These are phyloP conservation scores for Hexamita inflata DNA, from an alignment of 208 protist species.

Conservation along the genomic window DNA sequence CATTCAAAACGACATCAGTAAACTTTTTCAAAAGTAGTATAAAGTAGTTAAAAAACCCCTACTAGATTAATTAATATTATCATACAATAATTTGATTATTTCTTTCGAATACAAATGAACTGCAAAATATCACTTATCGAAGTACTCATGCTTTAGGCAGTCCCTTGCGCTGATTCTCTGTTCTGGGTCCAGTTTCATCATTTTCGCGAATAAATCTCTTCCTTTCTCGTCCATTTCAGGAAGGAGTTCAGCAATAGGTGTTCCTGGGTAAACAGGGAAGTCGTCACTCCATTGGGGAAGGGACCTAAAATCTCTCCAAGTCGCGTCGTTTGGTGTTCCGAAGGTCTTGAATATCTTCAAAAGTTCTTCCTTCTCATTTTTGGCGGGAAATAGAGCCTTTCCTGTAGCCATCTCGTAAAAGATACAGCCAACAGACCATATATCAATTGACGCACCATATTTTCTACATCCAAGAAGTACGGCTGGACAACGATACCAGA, in stretches of 20 bases:
- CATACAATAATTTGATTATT: no score
- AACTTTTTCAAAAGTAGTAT: no score
- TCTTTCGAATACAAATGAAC: no score
- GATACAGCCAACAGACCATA: conserved; percentile 97
- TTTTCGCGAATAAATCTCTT: conserved; percentile 21
- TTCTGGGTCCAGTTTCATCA: conserved; percentile 31
- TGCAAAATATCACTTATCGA: conserved; percentile 13
- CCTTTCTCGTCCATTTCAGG: conserved; percentile 3
- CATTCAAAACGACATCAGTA: no score
- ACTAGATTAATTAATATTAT: no score
- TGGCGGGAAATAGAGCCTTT: conserved; percentile 37
- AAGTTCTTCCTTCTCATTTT: conserved; percentile 42
- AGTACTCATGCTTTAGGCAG: conserved; percentile 35
- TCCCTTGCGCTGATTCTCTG: conserved; percentile 27
- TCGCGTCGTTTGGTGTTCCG: conserved; percentile 39
- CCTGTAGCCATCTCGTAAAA: conserved; percentile 79
- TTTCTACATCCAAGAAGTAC: conserved; percentile 80
- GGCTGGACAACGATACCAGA: conserved; percentile 99
- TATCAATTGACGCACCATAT: conserved; percentile 92
- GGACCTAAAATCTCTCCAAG: conserved; percentile 27
- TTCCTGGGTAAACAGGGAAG: conserved; percentile 29
- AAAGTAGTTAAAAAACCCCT: no score
- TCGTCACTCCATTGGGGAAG: conserved; percentile 1
- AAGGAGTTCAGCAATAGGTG: neutral
- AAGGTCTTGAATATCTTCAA: conserved; percentile 43